A percentile compares a stretch with the other conserved stretches of the same genome.
Conservation (phyloP, 495 filamentous ascomycete genomes). For the Podospora australis region DNA sequence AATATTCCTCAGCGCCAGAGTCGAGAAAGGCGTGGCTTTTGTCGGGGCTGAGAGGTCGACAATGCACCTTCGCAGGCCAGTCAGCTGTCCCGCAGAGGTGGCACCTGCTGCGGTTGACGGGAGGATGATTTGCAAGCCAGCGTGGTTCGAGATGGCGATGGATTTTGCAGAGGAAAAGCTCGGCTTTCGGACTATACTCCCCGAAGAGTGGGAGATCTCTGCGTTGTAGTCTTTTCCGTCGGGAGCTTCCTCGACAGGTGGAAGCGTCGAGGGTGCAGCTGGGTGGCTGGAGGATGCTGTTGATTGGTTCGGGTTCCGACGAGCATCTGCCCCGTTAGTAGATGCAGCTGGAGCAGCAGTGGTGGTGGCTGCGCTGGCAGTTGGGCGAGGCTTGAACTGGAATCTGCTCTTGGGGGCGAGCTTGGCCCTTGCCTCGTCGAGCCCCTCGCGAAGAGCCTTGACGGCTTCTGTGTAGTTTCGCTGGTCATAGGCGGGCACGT, state of each 20-base stretch:
- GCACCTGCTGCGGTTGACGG: conserved; percentile 59
- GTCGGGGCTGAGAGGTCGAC: conserved; percentile 72
- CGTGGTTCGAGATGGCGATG: conserved; percentile 59
- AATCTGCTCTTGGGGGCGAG: conserved; percentile 38
- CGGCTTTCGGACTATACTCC: conserved; percentile 42
- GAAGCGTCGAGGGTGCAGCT: background rate
- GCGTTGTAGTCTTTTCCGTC: conserved; percentile 45
- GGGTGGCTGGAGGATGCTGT: too few relatives aligned
- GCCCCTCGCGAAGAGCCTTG: conserved; percentile 36
- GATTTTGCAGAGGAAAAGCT: conserved; percentile 53
- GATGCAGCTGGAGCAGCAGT: background rate
- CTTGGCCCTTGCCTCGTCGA: conserved; percentile 36
- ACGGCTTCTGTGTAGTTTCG: conserved; percentile 36
- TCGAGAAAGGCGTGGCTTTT: conserved; percentile 59
- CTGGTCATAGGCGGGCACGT: conserved; percentile 41
- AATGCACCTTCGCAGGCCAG: conserved; percentile 63
- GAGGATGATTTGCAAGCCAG: conserved; percentile 62
- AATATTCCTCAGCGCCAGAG: conserved; percentile 65
- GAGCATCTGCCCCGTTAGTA: too few relatives aligned
- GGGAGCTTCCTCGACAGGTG: background rate
- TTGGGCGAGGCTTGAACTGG: conserved; percentile 39
- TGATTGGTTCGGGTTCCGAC: conserved; percentile 22
- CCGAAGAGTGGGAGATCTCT: conserved; percentile 29
- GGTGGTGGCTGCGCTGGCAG: background rate
- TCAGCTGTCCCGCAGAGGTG: conserved; percentile 65